phyloP scores from a whole-genome alignment of 108 stramenopile genomes.

The Epipyxis sp. region DNA sequence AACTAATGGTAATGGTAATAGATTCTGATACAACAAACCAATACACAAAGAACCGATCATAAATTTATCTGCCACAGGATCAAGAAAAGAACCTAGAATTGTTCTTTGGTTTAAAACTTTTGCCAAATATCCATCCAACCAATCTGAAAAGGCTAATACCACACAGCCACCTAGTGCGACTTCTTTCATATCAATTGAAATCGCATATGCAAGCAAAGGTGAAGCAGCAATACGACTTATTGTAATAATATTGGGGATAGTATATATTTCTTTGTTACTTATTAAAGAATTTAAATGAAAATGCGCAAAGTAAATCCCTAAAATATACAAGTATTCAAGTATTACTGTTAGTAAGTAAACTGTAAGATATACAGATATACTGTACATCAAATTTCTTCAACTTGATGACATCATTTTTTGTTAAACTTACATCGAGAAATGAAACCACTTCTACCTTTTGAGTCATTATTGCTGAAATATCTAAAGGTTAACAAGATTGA shows the following conservation, averaged over 20 bases:
- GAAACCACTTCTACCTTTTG: no score
- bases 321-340: background rate
- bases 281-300: background rate
- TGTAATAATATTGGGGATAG: conserved; percentile 17
- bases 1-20: background rate
- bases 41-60: background rate
- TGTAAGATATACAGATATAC: no score
- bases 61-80: conserved; percentile 25
- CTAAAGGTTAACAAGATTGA: no score
- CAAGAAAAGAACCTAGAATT: conserved; percentile 4
- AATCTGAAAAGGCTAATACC: conserved; percentile 6
- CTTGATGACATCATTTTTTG: background rate
- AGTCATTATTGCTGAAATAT: no score
- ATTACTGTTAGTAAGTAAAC: background rate
- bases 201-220: background rate
- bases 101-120: conserved; percentile 3
- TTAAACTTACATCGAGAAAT: background rate
- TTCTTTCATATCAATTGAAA: conserved; percentile 10
- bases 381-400: background rate
- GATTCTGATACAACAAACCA: background rate
- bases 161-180: conserved; percentile 13
- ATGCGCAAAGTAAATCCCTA: background rate
- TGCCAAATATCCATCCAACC: conserved; percentile 32
- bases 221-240: background rate
- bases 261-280: background rate